phyloP scores from a whole-genome alignment of 2,329 filamentous ascomycete species.

The Zymoseptoria passerinii region DNA sequence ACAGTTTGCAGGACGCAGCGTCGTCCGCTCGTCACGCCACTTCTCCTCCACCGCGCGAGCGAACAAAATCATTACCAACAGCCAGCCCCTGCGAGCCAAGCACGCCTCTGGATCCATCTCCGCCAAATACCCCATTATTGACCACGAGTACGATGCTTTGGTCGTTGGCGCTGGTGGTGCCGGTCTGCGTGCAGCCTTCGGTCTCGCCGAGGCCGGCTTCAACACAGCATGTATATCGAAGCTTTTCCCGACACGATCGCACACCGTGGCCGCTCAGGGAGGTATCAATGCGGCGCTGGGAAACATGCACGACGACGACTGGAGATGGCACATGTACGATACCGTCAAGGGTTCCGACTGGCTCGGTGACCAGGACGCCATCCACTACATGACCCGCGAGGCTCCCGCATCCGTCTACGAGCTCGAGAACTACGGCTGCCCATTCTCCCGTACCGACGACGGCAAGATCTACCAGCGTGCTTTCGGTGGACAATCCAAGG shows the following conservation, averaged over 20 bases:
- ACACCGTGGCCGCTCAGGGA: slow-evolving; percentile 69
- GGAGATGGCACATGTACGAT: slow-evolving; percentile 99
- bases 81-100: slow-evolving; percentile 79
- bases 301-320: slow-evolving; percentile 98
- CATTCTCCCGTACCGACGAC: slow-evolving; percentile 92
- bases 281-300: slow-evolving; percentile 83
- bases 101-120: slow-evolving; percentile 82
- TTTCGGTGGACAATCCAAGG: slow-evolving; percentile 93
- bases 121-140: slow-evolving; percentile 92
- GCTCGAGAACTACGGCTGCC: slow-evolving; percentile 94
- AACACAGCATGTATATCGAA: slow-evolving; percentile 82
- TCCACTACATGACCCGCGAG: slow-evolving; percentile 97
- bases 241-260: slow-evolving; percentile 76
- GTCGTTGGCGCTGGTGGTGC: slow-evolving; percentile 81
- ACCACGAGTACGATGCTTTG: slow-evolving; percentile 97
- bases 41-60: slow-evolving; percentile 83
- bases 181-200: slow-evolving; percentile 74
- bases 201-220: slow-evolving; percentile 79
- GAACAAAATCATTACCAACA: slow-evolving; percentile 71
- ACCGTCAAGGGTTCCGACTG: slow-evolving; percentile 97
- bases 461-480: slow-evolving; percentile 98
- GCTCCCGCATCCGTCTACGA: slow-evolving; percentile 86
- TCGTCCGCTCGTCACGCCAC: slow-evolving; percentile 38
- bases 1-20: slow-evolving; percentile 26
- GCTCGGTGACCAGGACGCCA: slow-evolving; percentile 94